These are phyloP conservation scores for Cryoendolithus antarcticus DNA, from an alignment of 2,329 filamentous ascomycete species.

Conservation along the genomic window DNA sequence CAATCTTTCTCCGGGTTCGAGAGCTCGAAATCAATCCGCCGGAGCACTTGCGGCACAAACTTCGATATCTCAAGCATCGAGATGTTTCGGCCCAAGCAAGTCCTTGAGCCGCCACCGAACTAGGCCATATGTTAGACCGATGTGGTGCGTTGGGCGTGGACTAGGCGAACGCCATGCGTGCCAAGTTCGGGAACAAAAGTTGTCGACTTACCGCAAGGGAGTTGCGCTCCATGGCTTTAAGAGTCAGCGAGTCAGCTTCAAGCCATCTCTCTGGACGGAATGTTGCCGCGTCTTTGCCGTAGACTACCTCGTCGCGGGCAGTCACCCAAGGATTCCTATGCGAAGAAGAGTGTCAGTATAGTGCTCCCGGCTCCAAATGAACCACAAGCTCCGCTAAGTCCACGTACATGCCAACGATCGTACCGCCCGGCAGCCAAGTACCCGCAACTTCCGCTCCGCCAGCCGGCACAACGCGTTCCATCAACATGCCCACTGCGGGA, in stretches of 20 bases:
- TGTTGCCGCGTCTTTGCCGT: slow-evolving; percentile 17
- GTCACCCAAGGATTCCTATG: slow-evolving; percentile 29
- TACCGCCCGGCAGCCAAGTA: slow-evolving; percentile 24
- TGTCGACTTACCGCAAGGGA: slow-evolving; percentile 5
- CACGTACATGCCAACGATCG: slow-evolving; percentile 26
- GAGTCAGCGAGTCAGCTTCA: slow-evolving; percentile 10
- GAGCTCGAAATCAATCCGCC: slow-evolving; percentile 14
- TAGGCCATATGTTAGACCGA: slow-evolving; percentile 1
- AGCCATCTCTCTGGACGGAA: slow-evolving; percentile 37
- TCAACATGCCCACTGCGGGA: slow-evolving; percentile 25
- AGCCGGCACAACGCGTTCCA: slow-evolving; percentile 33
- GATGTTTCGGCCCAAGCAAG: slow-evolving; percentile 23
- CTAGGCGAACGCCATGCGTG: too few species aligned
- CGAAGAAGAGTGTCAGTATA: too few species aligned
- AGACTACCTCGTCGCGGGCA: slow-evolving; percentile 29
- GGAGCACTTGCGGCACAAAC: slow-evolving; percentile 17
- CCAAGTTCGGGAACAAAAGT: neutral
- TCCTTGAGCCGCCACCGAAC: slow-evolving; percentile 24
- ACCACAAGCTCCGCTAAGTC: too few species aligned
- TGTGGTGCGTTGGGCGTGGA: too few species aligned
- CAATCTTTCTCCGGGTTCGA: slow-evolving; percentile 13
- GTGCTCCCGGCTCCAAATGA: too few species aligned
- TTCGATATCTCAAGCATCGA: slow-evolving; percentile 20
- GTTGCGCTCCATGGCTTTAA: slow-evolving; percentile 8
- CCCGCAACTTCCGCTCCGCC: slow-evolving; percentile 7